Base-by-base conservation (phyloP, 306 rosid genomes). In the Potentilla sterilis region DNA sequence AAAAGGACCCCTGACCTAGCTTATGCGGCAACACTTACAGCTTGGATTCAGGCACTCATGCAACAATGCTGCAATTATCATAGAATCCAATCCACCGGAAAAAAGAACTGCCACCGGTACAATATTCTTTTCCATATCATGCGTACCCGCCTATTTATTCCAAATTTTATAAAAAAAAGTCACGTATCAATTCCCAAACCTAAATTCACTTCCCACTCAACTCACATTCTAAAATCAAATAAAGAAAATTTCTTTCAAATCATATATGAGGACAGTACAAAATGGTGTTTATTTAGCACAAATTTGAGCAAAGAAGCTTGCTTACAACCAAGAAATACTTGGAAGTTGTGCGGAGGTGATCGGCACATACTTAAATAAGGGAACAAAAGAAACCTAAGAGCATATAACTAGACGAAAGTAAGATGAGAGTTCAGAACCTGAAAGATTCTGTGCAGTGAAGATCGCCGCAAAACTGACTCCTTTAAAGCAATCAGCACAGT, bases 11-110 rank as follows among this genome's bases (percentile, higher is more conserved):
- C 42, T 57, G 77, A 76, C 70, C 38, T 57, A 83, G 67, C 41
- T 40, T 70, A 82, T 58, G 70, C 7, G 37, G 73, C 67, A 80
- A 82, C 67, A 88, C 97, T 90, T 86, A 95, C 97, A 95, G 74
- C 78, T 77, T 24, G 82, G 78, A 79, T 90, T 91, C 13, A 95
- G 79, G 84, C 97, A 92, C 79, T 87, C 86, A 82, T 95, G 88
- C 85, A 90, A 78, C 80, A 95, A 80, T 77, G 97, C 96, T 32
- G 98, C 95, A 86, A 95, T 96, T 76, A 92, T 90, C 98, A 92
- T 90, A 51, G 98, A 95, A 85, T 95, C 98, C 83, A 95, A 86
- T 68, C 98, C 98, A 75, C 98, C 97, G 64, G 98, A 92, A 82
- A 95, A 95, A 77, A 95, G 96, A 79, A 95, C 73, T 58, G 98